Base-by-base conservation (phyloP, 2,329 filamentous ascomycete species). In the Epichloe glyceriae region DNA sequence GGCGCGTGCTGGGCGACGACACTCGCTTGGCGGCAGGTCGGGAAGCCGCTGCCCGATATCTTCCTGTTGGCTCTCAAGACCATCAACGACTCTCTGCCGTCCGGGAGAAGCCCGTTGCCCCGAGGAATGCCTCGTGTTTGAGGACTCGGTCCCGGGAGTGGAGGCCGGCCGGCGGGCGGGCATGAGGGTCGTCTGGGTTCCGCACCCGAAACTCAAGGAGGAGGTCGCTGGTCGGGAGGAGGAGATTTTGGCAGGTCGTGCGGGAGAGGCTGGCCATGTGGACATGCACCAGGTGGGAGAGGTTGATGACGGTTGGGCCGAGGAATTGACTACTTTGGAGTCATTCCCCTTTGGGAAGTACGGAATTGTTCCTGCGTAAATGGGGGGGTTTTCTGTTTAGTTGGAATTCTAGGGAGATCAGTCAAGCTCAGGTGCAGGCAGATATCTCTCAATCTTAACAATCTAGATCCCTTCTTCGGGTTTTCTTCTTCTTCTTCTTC, bases 21-120 rank as follows among this genome's bases (percentile, higher is more conserved):
- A 63, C 73, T 6, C 78, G 93, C 47, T 86, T 98, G 57, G 72
- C 77, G 0, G 68, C 75, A 3, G 91, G 91, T 0, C 73, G 88
- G n/a, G 93, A 98, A 98, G 69, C 93, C 93, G 0, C 77, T 91
- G 34, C 93, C 91, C 0, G 91, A 98, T 68, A 98, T 98, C 58
- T 97, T 95, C 67, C 70, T 94, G 8, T 73, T 97, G 1, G 91
- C 93, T 0, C 72, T 98, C 50, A 74, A 86, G 67, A 86, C 83
- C 3, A 84, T 98, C 64, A 98, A 98, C 67, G 78, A 79, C 42
- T 80, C 80, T 15, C 72, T 94, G 6, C 70, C 73, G 0, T 69
- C 74, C 3, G 80, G 79, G 82, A 85, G 48, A 70, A 75, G 56
- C 70, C 78, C 53, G 83, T 98, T 55, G 73, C 64, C 50, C 89